A percentile compares a stretch with the other conserved stretches of the same genome.
phyloP scores from a whole-genome alignment of 495 filamentous ascomycete species.

The Staphylotrichum longicolle region DNA sequence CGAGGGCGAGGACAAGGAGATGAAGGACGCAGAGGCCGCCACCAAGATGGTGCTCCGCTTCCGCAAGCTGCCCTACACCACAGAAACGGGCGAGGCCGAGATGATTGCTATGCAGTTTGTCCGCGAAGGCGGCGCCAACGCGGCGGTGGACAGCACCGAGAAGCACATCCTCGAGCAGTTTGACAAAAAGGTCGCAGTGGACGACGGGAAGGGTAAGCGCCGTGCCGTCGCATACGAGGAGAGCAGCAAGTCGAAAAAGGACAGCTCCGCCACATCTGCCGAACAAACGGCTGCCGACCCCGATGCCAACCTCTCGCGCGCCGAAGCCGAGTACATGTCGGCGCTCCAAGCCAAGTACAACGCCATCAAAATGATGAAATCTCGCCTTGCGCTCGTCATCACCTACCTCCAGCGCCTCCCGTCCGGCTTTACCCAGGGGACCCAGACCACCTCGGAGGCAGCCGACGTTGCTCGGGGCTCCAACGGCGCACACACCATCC shows the following conservation, averaged over 20 bases:
- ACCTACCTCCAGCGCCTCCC: slow-evolving; percentile 76
- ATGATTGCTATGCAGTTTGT: slow-evolving; percentile 96
- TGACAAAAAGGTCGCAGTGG: slow-evolving; percentile 38
- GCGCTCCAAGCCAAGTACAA: slow-evolving; percentile 82
- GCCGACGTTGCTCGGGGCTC: slow-evolving; percentile 40
- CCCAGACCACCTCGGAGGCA: slow-evolving; percentile 35
- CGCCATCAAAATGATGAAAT: slow-evolving; percentile 85
- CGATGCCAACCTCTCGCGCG: slow-evolving; percentile 59
- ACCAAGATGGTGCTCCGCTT: slow-evolving; percentile 63
- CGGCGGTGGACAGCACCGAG: slow-evolving; percentile 53
- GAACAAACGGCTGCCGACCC: slow-evolving; percentile 30
- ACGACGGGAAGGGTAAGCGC: slow-evolving; percentile 50
- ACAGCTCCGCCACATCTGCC: slow-evolving; percentile 30
- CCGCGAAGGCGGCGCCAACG: slow-evolving; percentile 76
- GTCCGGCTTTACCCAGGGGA: slow-evolving; percentile 54
- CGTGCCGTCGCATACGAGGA: slow-evolving; percentile 36
- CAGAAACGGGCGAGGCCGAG: slow-evolving; percentile 93
- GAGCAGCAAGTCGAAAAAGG: slow-evolving; percentile 36
- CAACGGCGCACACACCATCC: slow-evolving; percentile 47
- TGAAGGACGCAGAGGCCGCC: slow-evolving; percentile 67
- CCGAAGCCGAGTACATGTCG: slow-evolving; percentile 72
- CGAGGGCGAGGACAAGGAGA: slow-evolving; percentile 60
- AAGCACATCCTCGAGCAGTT: slow-evolving; percentile 34
- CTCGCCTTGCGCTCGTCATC: slow-evolving; percentile 76
- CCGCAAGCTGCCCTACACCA: slow-evolving; percentile 75